phyloP scores from a whole-genome alignment of 805 yeast species.

The Starmerella gropengiesseri region DNA sequence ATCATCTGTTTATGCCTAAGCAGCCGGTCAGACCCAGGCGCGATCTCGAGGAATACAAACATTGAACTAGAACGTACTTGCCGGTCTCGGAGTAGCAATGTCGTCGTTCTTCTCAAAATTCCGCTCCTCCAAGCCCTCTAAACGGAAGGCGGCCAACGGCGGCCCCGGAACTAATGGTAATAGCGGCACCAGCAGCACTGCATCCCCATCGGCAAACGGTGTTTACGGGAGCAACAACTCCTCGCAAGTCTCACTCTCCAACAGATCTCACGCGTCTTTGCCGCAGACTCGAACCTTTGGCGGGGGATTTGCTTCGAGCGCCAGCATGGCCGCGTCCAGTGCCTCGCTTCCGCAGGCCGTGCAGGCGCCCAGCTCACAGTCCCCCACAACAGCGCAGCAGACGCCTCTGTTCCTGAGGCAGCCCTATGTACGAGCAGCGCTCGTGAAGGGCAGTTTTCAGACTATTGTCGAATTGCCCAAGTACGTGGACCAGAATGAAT shows the following conservation, averaged over 20 bases:
- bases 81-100: conserved; percentile 9
- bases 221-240: conserved; percentile 15
- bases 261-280: conserved; percentile 9
- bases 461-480: conserved; percentile 92
- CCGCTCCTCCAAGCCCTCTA: conserved; percentile 16
- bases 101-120: conserved; percentile 21
- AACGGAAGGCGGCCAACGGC: conserved; percentile 13
- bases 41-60: background rate
- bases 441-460: conserved; percentile 92
- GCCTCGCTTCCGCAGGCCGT: conserved; percentile 5
- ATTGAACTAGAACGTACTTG: too few species aligned
- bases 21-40: background rate
- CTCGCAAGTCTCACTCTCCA: conserved; percentile 8
- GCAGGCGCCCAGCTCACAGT: background rate
- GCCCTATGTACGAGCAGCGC: conserved; percentile 85
- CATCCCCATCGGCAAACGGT: conserved; percentile 2
- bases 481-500: conserved; percentile 87
- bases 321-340: background rate
- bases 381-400: conserved; percentile 2
- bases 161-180: background rate
- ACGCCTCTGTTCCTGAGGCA: conserved; percentile 73
- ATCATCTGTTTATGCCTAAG: conserved; percentile 7
- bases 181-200: conserved; percentile 13
- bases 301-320: conserved; percentile 1
- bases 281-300: conserved; percentile 5